A percentile compares a stretch with the other conserved stretches of the same genome.
Evolutionary conservation across 2,329 filamentous ascomycete genomes (phyloP).

Genomic region (Neonectria sp.): DNA sequence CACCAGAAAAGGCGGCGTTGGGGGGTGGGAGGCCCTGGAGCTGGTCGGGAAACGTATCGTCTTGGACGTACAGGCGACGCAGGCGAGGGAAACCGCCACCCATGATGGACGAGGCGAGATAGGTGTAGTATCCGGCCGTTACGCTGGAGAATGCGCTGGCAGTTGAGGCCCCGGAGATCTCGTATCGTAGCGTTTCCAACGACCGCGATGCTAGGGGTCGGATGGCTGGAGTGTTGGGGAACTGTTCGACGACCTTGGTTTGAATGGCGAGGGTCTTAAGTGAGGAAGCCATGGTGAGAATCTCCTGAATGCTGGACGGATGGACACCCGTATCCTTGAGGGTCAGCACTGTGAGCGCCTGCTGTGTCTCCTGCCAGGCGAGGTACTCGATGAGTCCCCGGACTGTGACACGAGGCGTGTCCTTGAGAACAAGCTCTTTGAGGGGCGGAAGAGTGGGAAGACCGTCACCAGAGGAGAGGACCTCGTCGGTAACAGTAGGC

Average conservation of each 20-base stretch:
- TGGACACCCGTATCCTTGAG: slow-evolving; percentile 81
- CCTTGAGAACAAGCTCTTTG: slow-evolving; percentile 79
- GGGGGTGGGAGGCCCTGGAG: slow-evolving; percentile 82
- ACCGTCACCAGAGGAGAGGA: slow-evolving; percentile 77
- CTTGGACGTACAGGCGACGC: slow-evolving; percentile 86
- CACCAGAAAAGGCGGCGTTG: slow-evolving; percentile 51
- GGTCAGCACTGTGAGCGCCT: slow-evolving; percentile 76
- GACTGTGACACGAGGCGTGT: slow-evolving; percentile 80
- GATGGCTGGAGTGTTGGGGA: slow-evolving; percentile 63
- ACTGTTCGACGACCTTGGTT: slow-evolving; percentile 64
- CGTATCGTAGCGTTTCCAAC: slow-evolving; percentile 83
- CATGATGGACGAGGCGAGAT: slow-evolving; percentile 87
- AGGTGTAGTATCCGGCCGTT: slow-evolving; percentile 81
- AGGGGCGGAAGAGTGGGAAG: slow-evolving; percentile 83
- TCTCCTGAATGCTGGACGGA: slow-evolving; percentile 71
- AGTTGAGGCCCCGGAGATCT: slow-evolving; percentile 77
- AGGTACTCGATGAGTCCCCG: slow-evolving; percentile 80
- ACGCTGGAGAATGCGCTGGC: slow-evolving; percentile 71
- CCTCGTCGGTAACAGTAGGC: slow-evolving; percentile 79
- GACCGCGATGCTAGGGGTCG: slow-evolving; percentile 78
- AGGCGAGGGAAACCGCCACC: slow-evolving; percentile 82
- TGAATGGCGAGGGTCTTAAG: slow-evolving; percentile 72
- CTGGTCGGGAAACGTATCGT: slow-evolving; percentile 85
- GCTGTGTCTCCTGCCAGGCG: slow-evolving; percentile 70
- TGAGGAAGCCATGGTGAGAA: slow-evolving; percentile 70